Conservation (phyloP, 2,329 filamentous ascomycete genomes). For the Phialocephala sp. region DNA sequence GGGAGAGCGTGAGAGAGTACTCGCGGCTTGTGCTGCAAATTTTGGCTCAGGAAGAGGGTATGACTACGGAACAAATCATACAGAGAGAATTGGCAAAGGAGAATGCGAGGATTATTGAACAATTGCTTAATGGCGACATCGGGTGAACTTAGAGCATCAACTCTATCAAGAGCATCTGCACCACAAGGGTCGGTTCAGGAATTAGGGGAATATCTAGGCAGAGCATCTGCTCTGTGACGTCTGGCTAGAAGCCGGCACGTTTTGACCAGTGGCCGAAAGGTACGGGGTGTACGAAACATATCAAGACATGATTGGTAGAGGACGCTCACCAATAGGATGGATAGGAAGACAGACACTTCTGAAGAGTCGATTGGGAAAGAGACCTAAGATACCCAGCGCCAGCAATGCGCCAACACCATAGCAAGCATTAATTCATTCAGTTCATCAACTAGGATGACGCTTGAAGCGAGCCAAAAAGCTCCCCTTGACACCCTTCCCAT, state of each 20-base stretch:
- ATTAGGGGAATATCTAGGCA: conserved; percentile 2
- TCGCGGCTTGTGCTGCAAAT: conserved; percentile 60
- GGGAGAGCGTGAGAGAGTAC: conserved; percentile 66
- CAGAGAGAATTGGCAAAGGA: conserved; percentile 51
- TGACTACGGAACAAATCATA: conserved; percentile 47
- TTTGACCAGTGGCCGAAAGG: not conserved
- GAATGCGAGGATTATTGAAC: conserved; percentile 56
- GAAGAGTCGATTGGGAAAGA: not conserved
- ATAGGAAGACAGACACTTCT: conserved; percentile 1
- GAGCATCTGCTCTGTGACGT: not conserved
- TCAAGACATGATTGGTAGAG: conserved; percentile 5
- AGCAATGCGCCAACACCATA: conserved; percentile 14
- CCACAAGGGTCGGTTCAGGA: not conserved
- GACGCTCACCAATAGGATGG: conserved; percentile 7
- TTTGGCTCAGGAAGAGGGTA: conserved; percentile 44
- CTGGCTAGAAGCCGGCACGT: not conserved
- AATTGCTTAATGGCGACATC: conserved; percentile 54
- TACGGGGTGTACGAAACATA: conserved; percentile 3
- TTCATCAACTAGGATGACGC: conserved; percentile 34
- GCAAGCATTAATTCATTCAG: conserved; percentile 12
- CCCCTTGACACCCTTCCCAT: conserved; percentile 27
- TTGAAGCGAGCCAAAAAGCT: conserved; percentile 40
- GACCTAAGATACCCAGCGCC: conserved; percentile 19
- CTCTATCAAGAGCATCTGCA: not conserved
- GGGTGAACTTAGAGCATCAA: conserved; percentile 9